Base-by-base conservation (phyloP, 2,329 filamentous ascomycete species). In the Fulvia fulva region DNA sequence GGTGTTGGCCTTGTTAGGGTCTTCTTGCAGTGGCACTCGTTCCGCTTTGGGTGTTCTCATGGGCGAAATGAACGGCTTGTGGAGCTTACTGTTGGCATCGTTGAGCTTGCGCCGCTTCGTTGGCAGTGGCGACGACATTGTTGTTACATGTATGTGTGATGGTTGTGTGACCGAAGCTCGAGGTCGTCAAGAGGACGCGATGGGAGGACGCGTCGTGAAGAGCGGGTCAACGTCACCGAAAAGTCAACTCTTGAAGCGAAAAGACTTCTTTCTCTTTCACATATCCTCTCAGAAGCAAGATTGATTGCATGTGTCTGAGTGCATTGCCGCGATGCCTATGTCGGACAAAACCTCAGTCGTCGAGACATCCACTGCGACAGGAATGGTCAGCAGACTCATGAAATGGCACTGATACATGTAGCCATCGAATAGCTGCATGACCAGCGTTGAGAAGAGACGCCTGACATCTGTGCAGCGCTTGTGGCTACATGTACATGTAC, bases 61-160 rank as follows among this genome's bases (percentile, higher is more conserved):
- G 14, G 87, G 88, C 47, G 88, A 90, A 64, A 87, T 86, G 76
- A 91, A 91, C 0, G 88, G 88, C 69, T 86, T 88, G 61, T 81
- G 81, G 50, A 90, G 80, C 6, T 81, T 81, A n/a, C 77, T 78
- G 22, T 80, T 74, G 41, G 83, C 80, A 46, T 80, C 76, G 58
- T 86, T 80, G 62, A 87, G 75, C 63, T 85, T 83, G 60, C 87
- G 85, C 51, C 85, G 83, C 76, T 89, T 89, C 14, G 64, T 23
- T 5, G 62, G 57, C n/a, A 61, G 37, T 51, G 62, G 62, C 56
- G 60, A 62, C 46, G 62, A 62, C 62, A 64, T 64, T 8, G 32
- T 54, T 41, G 32, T 7, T 44, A 32, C 47, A 55, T 55, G 4
- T 26, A 21, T 41, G 3, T 53, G 28, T 37, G 19, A 26, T 22